phyloP scores from a whole-genome alignment of 176 grass and related monocot genomes.

The Saccharum officinarum region DNA sequence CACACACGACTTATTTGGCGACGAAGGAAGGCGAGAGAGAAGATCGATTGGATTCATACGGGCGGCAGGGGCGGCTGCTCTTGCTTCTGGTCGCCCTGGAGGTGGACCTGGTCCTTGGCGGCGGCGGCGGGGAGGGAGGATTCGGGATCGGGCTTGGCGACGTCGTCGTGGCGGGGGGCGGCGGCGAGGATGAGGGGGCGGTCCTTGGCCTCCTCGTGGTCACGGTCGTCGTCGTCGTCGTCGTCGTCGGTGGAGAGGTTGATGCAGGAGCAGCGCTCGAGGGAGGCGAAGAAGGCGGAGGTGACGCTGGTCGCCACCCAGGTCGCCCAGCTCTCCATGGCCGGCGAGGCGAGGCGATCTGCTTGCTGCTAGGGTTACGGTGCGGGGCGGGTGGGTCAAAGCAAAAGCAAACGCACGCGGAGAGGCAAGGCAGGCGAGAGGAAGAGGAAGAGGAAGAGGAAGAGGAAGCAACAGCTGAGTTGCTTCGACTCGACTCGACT shows the following conservation, averaged over 20 bases:
- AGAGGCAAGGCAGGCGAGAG: background rate
- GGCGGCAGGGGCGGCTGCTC: conserved; percentile 36
- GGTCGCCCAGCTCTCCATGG: conserved; percentile 61
- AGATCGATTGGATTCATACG: conserved; percentile 15
- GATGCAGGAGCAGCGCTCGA: conserved; percentile 93
- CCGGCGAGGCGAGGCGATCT: background rate
- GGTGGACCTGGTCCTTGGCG: background rate
- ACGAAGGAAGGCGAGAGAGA: too few relatives aligned
- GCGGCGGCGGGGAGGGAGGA: background rate
- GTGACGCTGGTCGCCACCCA: conserved; percentile 60
- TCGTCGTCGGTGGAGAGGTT: conserved; percentile 67
- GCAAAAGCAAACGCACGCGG: background rate
- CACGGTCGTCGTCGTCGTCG: conserved; percentile 59
- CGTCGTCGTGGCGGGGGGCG: background rate
- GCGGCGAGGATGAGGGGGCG: conserved; percentile 57
- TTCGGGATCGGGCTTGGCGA: background rate
- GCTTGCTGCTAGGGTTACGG: conserved; percentile 31
- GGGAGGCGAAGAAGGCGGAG: conserved; percentile 86
- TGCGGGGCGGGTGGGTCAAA: background rate
- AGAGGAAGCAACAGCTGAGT: too few relatives aligned
- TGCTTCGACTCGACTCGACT: background rate
- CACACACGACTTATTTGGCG: background rate
- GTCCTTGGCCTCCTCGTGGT: conserved; percentile 55
- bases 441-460: background rate
- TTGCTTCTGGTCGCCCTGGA: background rate